A percentile compares a stretch with the other conserved stretches of the same genome.
Evolutionary conservation across 768 basidiomycete genomes (phyloP).

Genomic region (Pleurotus pulmonarius): DNA sequence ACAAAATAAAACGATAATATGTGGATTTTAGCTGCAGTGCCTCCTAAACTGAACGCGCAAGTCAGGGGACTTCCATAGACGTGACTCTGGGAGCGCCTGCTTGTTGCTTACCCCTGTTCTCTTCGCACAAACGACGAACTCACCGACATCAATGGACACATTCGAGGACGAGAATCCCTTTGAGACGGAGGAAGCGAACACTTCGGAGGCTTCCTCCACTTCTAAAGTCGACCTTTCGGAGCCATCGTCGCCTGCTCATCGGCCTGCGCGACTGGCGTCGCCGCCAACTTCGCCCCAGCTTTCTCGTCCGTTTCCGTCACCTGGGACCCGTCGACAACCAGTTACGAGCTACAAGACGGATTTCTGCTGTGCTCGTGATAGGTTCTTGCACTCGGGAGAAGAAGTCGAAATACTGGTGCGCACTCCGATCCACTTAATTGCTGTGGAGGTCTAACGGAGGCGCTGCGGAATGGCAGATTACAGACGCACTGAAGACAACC

Average conservation of each 20-base stretch:
- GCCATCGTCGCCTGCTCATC: constrained; percentile 52
- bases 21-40: too few relatives aligned
- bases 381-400: constrained; percentile 76
- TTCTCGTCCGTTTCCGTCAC: constrained; percentile 51
- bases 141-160: constrained; percentile 30
- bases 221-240: constrained; percentile 54
- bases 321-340: constrained; percentile 50
- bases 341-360: constrained; percentile 64
- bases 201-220: constrained; percentile 53
- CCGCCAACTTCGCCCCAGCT: constrained; percentile 36
- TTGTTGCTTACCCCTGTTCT: not conserved
- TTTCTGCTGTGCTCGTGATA: constrained; percentile 75
- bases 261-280: constrained; percentile 41
- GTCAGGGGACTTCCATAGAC: too few relatives aligned
- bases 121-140: not conserved
- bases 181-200: constrained; percentile 43
- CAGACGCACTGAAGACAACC: constrained; percentile 93
- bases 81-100: too few relatives aligned
- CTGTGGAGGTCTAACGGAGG: not conserved
- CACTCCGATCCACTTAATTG: constrained; percentile 10
- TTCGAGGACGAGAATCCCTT: constrained; percentile 72
- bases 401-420: constrained; percentile 77
- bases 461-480: constrained; percentile 54
- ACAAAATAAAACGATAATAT: too few relatives aligned
- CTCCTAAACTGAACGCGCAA: too few relatives aligned